Evolutionary conservation across 345 rosid genomes (phyloP).

Genomic region (Gossypium anomalum): DNA sequence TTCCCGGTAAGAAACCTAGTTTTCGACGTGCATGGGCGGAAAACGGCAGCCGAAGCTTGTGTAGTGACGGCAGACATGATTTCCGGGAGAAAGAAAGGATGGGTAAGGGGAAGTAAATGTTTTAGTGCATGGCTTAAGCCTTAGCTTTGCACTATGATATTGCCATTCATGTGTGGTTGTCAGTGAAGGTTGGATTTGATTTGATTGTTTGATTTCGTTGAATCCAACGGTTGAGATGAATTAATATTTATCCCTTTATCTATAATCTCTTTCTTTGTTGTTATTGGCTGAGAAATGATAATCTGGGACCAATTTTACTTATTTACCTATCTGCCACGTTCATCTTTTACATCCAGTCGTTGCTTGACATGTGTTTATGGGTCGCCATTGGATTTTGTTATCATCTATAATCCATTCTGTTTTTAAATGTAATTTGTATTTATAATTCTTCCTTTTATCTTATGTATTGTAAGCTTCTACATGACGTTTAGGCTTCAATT

Average conservation of each 20-base stretch:
- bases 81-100: not conserved
- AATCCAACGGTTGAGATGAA: slow-evolving; percentile 28
- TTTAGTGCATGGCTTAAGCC: slow-evolving; percentile 1
- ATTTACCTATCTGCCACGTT: not conserved
- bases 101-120: not conserved
- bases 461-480: too few relatives aligned
- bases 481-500: too few relatives aligned
- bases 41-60: slow-evolving; percentile 80
- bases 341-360: too few relatives aligned
- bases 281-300: slow-evolving; percentile 52
- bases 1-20: slow-evolving; percentile 69
- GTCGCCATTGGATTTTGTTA: too few relatives aligned
- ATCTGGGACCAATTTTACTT: slow-evolving; percentile 29
- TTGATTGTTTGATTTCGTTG: not conserved
- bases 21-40: slow-evolving; percentile 55
- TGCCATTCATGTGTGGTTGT: slow-evolving; percentile 32
- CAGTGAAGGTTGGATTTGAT: slow-evolving; percentile 9
- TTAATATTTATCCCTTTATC: slow-evolving; percentile 50
- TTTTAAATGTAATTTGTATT: too few relatives aligned
- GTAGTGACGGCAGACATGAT: slow-evolving; percentile 73
- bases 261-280: slow-evolving; percentile 33
- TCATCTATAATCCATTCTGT: too few relatives aligned
- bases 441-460: too few relatives aligned
- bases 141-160: slow-evolving; percentile 16
- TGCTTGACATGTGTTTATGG: too few relatives aligned